Conservation (phyloP, 1,284 basidiomycete species). For the Malassezia nana region DNA sequence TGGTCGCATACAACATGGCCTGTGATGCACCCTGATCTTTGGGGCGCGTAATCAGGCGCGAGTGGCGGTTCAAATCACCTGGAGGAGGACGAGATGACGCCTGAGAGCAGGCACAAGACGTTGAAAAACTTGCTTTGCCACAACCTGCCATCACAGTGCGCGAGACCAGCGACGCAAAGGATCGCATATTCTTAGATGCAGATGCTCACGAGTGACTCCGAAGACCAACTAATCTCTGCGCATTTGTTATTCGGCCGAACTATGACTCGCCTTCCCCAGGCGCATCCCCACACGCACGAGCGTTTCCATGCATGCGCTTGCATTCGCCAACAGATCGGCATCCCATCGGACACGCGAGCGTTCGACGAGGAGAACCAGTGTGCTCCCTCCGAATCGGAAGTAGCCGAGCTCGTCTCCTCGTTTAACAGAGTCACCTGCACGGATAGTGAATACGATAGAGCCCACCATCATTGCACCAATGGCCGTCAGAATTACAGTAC, state of each 20-base stretch:
- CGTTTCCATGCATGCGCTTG: slow-evolving; percentile 59
- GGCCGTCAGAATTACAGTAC: slow-evolving; percentile 33
- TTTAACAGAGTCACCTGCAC: slow-evolving; percentile 66
- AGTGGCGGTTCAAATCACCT: slow-evolving; percentile 40
- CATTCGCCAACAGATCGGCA: slow-evolving; percentile 71
- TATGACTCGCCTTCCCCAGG: slow-evolving; percentile 16
- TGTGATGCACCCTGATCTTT: slow-evolving; percentile 48
- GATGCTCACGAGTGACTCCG: background rate
- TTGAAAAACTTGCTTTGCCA: slow-evolving; percentile 3
- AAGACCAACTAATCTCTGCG: background rate
- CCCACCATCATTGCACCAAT: slow-evolving; percentile 55
- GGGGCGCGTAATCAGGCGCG: slow-evolving; percentile 40
- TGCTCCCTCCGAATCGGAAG: slow-evolving; percentile 50
- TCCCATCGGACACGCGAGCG: slow-evolving; percentile 62
- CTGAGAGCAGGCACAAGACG: slow-evolving; percentile 10
- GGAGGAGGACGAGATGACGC: slow-evolving; percentile 23
- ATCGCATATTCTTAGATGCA: background rate
- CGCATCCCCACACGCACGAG: slow-evolving; percentile 57
- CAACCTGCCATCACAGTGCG: slow-evolving; percentile 1
- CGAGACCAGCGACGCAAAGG: background rate
- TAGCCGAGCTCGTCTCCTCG: slow-evolving; percentile 75
- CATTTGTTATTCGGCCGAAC: slow-evolving; percentile 11
- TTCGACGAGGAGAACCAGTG: slow-evolving; percentile 26
- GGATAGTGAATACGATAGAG: slow-evolving; percentile 67
- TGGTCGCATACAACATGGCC: slow-evolving; percentile 47